These are phyloP conservation scores for Fusarium continuum DNA, from an alignment of 2,329 filamentous ascomycete genomes.

Conservation along the genomic window DNA sequence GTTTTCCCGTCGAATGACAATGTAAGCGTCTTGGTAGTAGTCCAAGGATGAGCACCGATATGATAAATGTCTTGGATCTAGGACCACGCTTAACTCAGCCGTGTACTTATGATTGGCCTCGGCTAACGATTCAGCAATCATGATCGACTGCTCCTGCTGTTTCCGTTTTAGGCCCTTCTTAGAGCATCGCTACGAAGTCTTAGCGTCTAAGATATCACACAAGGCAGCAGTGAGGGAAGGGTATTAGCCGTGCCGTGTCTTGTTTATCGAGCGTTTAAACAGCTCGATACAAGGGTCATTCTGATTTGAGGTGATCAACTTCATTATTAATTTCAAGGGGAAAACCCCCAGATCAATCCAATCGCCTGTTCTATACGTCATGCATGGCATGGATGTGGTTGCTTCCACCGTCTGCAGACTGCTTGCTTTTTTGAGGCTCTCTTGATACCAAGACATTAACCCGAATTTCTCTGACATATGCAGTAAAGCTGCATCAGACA, in stretches of 20 bases:
- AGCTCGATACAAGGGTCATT: conserved; percentile 6
- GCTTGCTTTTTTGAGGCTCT: conserved; percentile 29
- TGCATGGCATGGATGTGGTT: neutral
- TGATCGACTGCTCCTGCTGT: conserved; percentile 29
- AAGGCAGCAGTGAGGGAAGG: neutral
- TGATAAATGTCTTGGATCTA: conserved; percentile 32
- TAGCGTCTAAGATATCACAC: neutral
- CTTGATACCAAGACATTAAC: neutral
- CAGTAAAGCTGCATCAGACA: neutral
- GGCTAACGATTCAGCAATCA: neutral
- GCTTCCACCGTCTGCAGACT: neutral
- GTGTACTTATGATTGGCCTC: conserved; percentile 20
- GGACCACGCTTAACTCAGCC: conserved; percentile 24
- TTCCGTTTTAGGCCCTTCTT: conserved; percentile 26
- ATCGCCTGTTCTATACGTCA: neutral
- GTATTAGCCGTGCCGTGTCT: conserved; percentile 6
- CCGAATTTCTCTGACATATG: neutral
- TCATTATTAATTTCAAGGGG: neutral
- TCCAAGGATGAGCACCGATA: conserved; percentile 6
- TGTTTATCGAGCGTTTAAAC: neutral
- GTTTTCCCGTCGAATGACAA: conserved; percentile 20
- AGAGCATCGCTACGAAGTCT: neutral
- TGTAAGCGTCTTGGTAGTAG: conserved; percentile 13
- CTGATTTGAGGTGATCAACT: conserved; percentile 1
- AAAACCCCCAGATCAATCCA: conserved; percentile 3